These are phyloP conservation scores for Heterococcus sp. DNA, from an alignment of 108 stramenopile species.

Conservation along the genomic window DNA sequence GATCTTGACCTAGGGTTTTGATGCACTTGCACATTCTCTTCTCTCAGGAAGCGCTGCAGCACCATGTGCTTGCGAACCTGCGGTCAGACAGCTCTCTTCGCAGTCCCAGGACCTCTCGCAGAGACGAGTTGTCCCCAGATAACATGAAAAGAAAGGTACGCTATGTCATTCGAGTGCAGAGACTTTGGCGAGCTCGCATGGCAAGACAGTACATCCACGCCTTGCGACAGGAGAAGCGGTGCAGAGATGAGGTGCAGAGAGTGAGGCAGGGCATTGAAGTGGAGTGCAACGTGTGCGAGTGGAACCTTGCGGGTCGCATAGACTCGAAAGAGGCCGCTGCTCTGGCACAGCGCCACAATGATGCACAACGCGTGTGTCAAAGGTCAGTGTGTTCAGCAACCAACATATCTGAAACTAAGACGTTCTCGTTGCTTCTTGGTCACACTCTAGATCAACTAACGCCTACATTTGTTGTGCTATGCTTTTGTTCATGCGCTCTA, in stretches of 20 bases:
- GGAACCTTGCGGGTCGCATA: too few relatives aligned
- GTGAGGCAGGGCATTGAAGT: slow-evolving; percentile 4
- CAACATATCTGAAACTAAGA: too few relatives aligned
- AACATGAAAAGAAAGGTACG: too few relatives aligned
- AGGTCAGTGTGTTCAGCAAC: neutral
- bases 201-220: neutral
- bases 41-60: too few relatives aligned
- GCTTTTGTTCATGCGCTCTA: neutral
- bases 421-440: neutral
- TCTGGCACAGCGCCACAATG: slow-evolving; percentile 1
- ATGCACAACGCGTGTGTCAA: neutral
- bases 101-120: too few relatives aligned
- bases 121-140: too few relatives aligned
- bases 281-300: slow-evolving; percentile 25
- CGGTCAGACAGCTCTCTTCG: too few relatives aligned
- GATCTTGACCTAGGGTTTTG: too few relatives aligned
- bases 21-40: too few relatives aligned
- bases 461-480: neutral
- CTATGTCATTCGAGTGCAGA: neutral
- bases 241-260: slow-evolving; percentile 1
- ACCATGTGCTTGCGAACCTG: too few relatives aligned
- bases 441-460: neutral
- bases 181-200: neutral
- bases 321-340: slow-evolving; percentile 6
- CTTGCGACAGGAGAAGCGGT: slow-evolving; percentile 2